These are phyloP conservation scores for Pseudophaeomoniella oleicola DNA, from an alignment of 2,329 filamentous ascomycete genomes.

Conservation along the genomic window DNA sequence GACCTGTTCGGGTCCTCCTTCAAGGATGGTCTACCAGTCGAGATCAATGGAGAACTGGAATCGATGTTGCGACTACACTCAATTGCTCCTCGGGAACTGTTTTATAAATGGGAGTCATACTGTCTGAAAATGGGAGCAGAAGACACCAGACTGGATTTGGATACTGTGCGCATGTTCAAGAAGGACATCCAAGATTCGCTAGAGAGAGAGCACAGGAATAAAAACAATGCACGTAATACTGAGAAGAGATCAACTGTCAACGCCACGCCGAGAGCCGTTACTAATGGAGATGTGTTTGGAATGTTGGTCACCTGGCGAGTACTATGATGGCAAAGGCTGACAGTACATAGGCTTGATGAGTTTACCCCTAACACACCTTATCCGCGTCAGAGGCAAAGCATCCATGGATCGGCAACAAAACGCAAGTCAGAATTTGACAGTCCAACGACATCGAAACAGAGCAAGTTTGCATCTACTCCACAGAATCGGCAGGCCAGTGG, in stretches of 20 bases:
- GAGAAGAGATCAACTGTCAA: conserved; percentile 46
- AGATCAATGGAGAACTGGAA: conserved; percentile 66
- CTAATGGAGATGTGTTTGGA: conserved; percentile 61
- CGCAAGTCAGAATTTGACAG: conserved; percentile 36
- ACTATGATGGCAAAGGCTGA: conserved; percentile 5
- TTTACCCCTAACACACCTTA: conserved; percentile 50
- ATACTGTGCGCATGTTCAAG: conserved; percentile 64
- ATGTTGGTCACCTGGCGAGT: conserved; percentile 38
- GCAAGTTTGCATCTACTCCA: conserved; percentile 9
- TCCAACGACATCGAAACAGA: conserved; percentile 26
- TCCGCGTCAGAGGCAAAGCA: conserved; percentile 15
- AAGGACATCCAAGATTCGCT: conserved; percentile 72
- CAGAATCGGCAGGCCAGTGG: conserved; percentile 1
- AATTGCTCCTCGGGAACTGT: conserved; percentile 71
- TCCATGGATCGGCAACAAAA: conserved; percentile 33
- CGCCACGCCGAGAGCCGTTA: conserved; percentile 43
- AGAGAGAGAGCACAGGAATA: conserved; percentile 59
- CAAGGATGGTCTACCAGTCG: conserved; percentile 50
- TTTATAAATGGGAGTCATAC: conserved; percentile 98
- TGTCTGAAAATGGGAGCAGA: conserved; percentile 85
- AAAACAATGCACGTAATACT: conserved; percentile 41
- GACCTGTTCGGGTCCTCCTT: conserved; percentile 42
- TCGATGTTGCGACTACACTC: conserved; percentile 77
- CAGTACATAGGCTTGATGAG: conserved; percentile 42
- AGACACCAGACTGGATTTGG: conserved; percentile 55